Percentiles rank a stretch among this genome's conserved stretches.
Conservation (phyloP, 331 rosid genomes). For the Quercus lobata region DNA sequence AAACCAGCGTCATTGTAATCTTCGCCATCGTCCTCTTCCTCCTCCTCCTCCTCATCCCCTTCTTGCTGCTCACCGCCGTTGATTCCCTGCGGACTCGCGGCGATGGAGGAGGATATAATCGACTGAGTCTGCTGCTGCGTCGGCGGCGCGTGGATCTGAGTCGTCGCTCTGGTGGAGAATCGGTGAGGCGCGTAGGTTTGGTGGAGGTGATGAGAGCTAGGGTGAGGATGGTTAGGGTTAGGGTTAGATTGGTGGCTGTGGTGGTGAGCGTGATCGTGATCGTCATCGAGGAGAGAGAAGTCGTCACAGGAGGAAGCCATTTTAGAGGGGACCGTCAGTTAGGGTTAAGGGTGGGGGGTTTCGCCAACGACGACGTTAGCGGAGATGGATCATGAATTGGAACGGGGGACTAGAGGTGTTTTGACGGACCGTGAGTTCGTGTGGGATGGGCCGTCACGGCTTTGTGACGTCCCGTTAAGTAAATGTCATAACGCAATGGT, state of each 20-base stretch:
- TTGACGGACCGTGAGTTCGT: conserved; percentile 68
- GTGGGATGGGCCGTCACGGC: conserved; percentile 50
- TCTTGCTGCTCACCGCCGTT: conserved; percentile 30
- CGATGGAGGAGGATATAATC: not conserved
- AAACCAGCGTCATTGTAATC: conserved; percentile 45
- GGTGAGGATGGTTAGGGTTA: conserved; percentile 32
- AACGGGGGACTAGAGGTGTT: conserved; percentile 18
- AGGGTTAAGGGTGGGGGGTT: conserved; percentile 21
- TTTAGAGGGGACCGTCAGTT: conserved; percentile 52
- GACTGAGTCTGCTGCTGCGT: conserved; percentile 13
- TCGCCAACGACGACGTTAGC: conserved; percentile 74
- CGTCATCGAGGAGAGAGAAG: conserved; percentile 82
- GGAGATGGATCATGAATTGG: conserved; percentile 28
- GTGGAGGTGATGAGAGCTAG: conserved; percentile 36
- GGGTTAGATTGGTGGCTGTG: conserved; percentile 37
- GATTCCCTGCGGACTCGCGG: conserved; percentile 34
- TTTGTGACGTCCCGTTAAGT: conserved; percentile 84
- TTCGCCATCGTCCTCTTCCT: conserved; percentile 35
- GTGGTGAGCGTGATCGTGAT: conserved; percentile 33
- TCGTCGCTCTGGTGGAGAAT: conserved; percentile 24
- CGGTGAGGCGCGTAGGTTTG: conserved; percentile 45
- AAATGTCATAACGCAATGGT: conserved; percentile 4
- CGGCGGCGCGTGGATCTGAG: conserved; percentile 24
- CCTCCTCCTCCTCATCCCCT: not conserved
- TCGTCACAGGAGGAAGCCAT: conserved; percentile 97